Conservation (phyloP, 371 early-diverging fungal genomes). For the Globomyces sp. region DNA sequence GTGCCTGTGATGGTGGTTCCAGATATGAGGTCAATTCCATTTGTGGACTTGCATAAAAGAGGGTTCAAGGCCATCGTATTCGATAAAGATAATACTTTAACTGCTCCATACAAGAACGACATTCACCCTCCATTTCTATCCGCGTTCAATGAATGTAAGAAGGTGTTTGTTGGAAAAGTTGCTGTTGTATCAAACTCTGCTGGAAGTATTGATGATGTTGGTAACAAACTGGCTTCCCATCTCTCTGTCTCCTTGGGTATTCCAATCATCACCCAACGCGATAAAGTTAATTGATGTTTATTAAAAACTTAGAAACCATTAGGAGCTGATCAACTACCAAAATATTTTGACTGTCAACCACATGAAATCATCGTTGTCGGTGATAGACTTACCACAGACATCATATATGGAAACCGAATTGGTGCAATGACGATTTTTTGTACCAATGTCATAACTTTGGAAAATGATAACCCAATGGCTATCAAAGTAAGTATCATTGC, state of each 20-base stretch:
- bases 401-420: slow-evolving; percentile 76
- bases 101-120: slow-evolving; percentile 72
- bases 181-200: slow-evolving; percentile 92
- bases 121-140: slow-evolving; percentile 69
- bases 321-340: slow-evolving; percentile 62
- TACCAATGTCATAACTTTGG: slow-evolving; percentile 63
- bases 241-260: too few species aligned
- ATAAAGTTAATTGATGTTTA: neutral
- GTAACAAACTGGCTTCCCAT: slow-evolving; percentile 28
- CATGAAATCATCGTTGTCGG: slow-evolving; percentile 74
- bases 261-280: too few species aligned
- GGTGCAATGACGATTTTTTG: slow-evolving; percentile 76
- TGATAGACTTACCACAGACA: slow-evolving; percentile 86
- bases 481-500: slow-evolving; percentile 37
- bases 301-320: slow-evolving; percentile 70
- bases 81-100: slow-evolving; percentile 95
- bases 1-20: neutral
- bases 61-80: slow-evolving; percentile 65
- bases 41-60: slow-evolving; percentile 48
- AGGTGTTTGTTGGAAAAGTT: slow-evolving; percentile 61
- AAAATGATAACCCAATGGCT: slow-evolving; percentile 82
- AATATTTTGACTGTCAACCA: slow-evolving; percentile 28
- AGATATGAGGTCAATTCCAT: slow-evolving; percentile 74
- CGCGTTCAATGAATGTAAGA: slow-evolving; percentile 68
- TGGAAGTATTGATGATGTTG: slow-evolving; percentile 77